Base-by-base conservation (phyloP, 352 stramenopile genomes). In the Globisporangium yorkense region DNA sequence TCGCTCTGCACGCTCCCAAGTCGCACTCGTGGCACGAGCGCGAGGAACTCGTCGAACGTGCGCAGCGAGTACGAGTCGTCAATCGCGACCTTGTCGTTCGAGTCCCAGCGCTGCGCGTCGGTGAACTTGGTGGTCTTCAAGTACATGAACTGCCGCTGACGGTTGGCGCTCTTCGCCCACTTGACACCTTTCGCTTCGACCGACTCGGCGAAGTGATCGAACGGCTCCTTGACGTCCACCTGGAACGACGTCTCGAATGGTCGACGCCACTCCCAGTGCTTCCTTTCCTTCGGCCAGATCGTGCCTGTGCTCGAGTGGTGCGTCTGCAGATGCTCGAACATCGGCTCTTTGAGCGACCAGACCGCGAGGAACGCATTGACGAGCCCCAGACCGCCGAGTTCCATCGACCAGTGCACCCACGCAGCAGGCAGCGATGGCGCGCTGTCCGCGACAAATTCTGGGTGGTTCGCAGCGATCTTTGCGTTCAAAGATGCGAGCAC, bases 301-400 rank as follows among this genome's bases (percentile, higher is more conserved):
- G 61, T 54, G 18, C 51, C 53, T n/a, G 47, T 33, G 8, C 59
- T 46, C 12, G 40, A 66, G 59, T 79, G 72, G 29, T 66, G 62
- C 15, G 10, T 15, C 45, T 39, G 47, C 15, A 77, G 51, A 44
- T 75, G 70, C 20, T 24, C 43, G 49, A 69, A 65, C 45, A 83
- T 43, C 3, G 59, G 61, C 29, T 61, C 53, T 24, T 67, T 61
- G 7, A 69, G 50, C 6, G 50, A 54, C 74, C 71, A 83, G 33
- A 77, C 51, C 27, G 63, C 61, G 31, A 82, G 62, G 45, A 80
- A 75, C 3, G 74, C 71, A 27, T 78, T 77, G 54, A 71, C 72
- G 18, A 80, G 64, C 5, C 71, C 71, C 35, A 83, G 53, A 5
- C 74, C 71, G 37, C 74, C 74, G 10, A 71, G 61, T 13, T 74